Evolutionary conservation across 139 green algal species (phyloP).

Genomic region (Chlamydomonas schloesseri): DNA sequence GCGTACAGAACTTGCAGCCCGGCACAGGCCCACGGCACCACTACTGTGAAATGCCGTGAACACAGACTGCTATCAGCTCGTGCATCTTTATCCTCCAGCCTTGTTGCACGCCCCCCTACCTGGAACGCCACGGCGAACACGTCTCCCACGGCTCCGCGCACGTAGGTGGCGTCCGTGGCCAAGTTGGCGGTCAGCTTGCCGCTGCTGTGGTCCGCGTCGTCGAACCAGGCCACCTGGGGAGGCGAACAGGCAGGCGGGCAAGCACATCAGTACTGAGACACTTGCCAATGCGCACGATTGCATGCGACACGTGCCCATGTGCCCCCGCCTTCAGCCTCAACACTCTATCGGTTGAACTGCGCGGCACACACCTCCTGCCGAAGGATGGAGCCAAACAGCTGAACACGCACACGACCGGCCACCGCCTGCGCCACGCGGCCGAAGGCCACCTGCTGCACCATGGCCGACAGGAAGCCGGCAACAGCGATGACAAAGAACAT

Average conservation of each 20-base stretch:
- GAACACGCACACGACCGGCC: slow-evolving; percentile 65
- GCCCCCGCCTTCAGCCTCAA: too few species aligned
- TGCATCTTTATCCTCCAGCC: too few species aligned
- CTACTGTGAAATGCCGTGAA: too few species aligned
- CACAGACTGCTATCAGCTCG: too few species aligned
- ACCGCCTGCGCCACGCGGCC: slow-evolving; percentile 72
- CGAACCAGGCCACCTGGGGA: slow-evolving; percentile 66
- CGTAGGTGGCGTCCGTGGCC: slow-evolving; percentile 68
- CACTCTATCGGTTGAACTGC: too few species aligned
- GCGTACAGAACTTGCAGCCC: too few species aligned
- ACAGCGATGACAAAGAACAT: slow-evolving; percentile 77
- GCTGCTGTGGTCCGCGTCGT: slow-evolving; percentile 65
- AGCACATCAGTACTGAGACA: not conserved
- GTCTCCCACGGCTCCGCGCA: slow-evolving; percentile 71
- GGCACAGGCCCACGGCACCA: too few species aligned
- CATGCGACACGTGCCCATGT: too few species aligned
- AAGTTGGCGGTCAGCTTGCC: slow-evolving; percentile 72
- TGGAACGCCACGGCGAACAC: slow-evolving; percentile 47
- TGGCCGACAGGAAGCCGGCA: slow-evolving; percentile 51
- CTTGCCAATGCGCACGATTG: not conserved
- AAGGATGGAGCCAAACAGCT: slow-evolving; percentile 75
- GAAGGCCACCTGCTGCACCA: slow-evolving; percentile 66
- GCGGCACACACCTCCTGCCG: slow-evolving; percentile 59
- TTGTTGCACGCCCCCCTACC: too few species aligned
- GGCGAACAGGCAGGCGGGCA: slow-evolving; percentile 43